Base-by-base conservation (phyloP, 2,329 filamentous ascomycete species). In the Apiospora koreana region DNA sequence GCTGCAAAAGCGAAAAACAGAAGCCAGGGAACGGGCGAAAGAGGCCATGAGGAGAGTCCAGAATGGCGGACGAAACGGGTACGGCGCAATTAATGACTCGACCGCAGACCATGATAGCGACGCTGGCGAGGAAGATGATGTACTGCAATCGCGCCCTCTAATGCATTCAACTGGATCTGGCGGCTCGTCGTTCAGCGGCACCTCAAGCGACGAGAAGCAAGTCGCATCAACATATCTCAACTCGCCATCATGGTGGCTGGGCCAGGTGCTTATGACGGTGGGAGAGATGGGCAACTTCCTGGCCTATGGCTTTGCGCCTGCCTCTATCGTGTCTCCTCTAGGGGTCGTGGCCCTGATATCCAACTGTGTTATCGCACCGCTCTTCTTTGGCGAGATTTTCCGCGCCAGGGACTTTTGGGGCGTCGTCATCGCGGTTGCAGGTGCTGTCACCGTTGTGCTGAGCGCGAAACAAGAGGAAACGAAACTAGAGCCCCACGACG, bases 231-330 rank as follows among this genome's bases (percentile, higher is more conserved):
- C 89, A 7, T 99, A 99, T 80, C 88, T 99, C 71, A 91, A 90
- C 73, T 97, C 94, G 45, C 94, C 94, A 1, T 98, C 96, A 79
- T 99, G 96, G 96, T 99, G 96, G 96, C 83, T 91, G 42, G 96
- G 96, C 25, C 95, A 98, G 74, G 88, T 97, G 21, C 86, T 99
- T 71, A 99, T 99, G 89, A 94, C 92, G 0, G 84, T 97, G 31
- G 96, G 96, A 70, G 96, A 99, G 83, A 92, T 93, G 78, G 96
- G 96, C 68, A 99, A 99, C 80, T 99, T 99, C 78, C 84, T 99
- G 73, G 96, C 96, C 0, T 99, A 99, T 78, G 96, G 96, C 31
- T 99, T 99, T 80, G 96, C 96, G 41, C 96, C 96, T 3, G 96
- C 96, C 9, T 98, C 96, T 18, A 98, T 99, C 76, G 96, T 99